These are phyloP conservation scores for Polytrichum commune DNA, from an alignment of 225 moss, liverwort and hornwort species.

Conservation along the genomic window DNA sequence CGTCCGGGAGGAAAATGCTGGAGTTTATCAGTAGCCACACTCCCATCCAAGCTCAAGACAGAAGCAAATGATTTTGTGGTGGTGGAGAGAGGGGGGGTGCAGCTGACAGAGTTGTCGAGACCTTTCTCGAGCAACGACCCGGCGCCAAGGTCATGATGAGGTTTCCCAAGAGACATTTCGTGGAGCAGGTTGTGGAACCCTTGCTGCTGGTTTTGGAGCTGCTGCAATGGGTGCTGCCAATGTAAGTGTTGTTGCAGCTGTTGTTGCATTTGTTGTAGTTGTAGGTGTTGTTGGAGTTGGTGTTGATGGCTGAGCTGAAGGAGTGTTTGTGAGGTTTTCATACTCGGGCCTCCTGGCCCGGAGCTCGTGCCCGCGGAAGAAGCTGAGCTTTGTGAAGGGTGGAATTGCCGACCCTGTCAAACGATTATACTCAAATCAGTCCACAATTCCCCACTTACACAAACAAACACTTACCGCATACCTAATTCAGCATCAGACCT, in stretches of 20 bases:
- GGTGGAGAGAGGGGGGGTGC: conserved; percentile 38
- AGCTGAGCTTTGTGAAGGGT: conserved; percentile 47
- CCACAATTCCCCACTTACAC: neutral
- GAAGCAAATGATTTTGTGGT: conserved; percentile 47
- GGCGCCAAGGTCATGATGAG: conserved; percentile 15
- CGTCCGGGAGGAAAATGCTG: conserved; percentile 10
- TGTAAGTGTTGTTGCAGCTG: conserved; percentile 34
- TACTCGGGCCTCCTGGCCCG: conserved; percentile 42
- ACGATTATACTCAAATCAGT: neutral
- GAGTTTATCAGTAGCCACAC: conserved; percentile 46
- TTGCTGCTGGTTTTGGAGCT: conserved; percentile 22
- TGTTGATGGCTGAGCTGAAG: conserved; percentile 17
- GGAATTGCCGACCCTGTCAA: conserved; percentile 34
- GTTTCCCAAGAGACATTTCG: conserved; percentile 31
- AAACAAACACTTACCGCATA: neutral
- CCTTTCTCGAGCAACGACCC: conserved; percentile 30
- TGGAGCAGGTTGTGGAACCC: conserved; percentile 41
- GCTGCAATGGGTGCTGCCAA: conserved; percentile 1
- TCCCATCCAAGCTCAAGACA: conserved; percentile 55
- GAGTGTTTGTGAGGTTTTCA: conserved; percentile 4
- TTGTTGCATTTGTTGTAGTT: conserved; percentile 24
- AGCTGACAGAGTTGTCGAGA: conserved; percentile 48
- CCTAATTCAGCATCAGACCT: neutral
- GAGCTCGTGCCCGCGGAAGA: conserved; percentile 60
- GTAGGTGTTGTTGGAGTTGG: conserved; percentile 14